Evolutionary conservation across 2,329 filamentous ascomycete genomes (phyloP), one percentile per base, ranked within the genome.

Genomic region (Colletotrichum sp.): DNA sequence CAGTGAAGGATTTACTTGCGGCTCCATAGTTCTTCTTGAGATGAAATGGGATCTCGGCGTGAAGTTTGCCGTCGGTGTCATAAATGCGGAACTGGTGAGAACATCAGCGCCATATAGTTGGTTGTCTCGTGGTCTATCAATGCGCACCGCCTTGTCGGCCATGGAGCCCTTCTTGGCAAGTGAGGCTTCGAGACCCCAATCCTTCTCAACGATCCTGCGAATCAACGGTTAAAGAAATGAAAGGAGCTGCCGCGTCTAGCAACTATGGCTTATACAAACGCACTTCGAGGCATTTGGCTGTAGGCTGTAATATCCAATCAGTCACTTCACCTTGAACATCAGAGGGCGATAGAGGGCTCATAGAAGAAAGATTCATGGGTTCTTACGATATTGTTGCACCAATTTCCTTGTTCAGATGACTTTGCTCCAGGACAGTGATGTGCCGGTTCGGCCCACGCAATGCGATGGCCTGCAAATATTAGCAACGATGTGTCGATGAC

Each of bases 211-310:
- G 8, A 73, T 73, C 8, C 71, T 73, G 26, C 15, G 1, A 6
- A 26, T 0, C 28, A 0, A 9, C 12, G 0, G 0, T 58, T 13
- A 30, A 15, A 1, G 0, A 9, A 15, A 58, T 30, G 26, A 13
- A 58, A 26, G 21, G 55, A 28, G 32, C 5, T 34, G 12, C 32
- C 12, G 3, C 6, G 32, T 34, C 3, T 8, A 18, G 36, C 4
- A 38, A 18, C n/a, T n/a, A n/a, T n/a, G n/a, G n/a, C n/a, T n/a
- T n/a, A n/a, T n/a, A n/a, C 32, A 38, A 8, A 85, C 77, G 4
- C 85, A 84, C 48, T 82, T 81, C 24, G 82, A 82, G 1, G 85
- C 85, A 77, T 87, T 87, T 1, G 85, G 85, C 64, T 87, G 85
- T 0, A 87, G 79, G 0, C 71, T 73, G 24, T 4, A 6, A 1